These are phyloP conservation scores for Termitomyces sp. DNA, from an alignment of 768 basidiomycete genomes.

Conservation along the genomic window DNA sequence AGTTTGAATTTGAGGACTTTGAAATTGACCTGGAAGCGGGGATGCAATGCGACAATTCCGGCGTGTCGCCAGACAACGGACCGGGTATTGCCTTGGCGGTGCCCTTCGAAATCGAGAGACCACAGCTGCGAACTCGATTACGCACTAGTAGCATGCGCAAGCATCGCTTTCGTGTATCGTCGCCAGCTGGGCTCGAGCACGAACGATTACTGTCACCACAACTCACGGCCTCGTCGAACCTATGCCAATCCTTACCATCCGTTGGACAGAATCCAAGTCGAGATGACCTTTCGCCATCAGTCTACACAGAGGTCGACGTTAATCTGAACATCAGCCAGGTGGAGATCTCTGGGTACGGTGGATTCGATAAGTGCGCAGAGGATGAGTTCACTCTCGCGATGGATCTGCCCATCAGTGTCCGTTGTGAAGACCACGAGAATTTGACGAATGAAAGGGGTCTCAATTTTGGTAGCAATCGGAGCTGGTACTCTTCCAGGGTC, in stretches of 20 bases:
- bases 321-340: conserved; percentile 17
- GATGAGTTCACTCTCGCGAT: conserved; percentile 44
- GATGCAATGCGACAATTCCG: conserved; percentile 15
- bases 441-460: conserved; percentile 7
- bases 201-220: conserved; percentile 3
- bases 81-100: conserved; percentile 4
- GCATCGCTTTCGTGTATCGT: conserved; percentile 18
- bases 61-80: not conserved
- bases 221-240: conserved; percentile 15
- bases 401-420: conserved; percentile 30
- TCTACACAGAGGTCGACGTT: conserved; percentile 19
- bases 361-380: conserved; percentile 18
- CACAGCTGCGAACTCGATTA: conserved; percentile 24
- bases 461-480: conserved; percentile 3
- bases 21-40: conserved; percentile 26
- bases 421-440: conserved; percentile 7
- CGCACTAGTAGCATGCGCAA: conserved; percentile 34
- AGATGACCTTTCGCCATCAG: conserved; percentile 11
- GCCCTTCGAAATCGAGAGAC: conserved; percentile 23
- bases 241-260: conserved; percentile 18
- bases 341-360: conserved; percentile 13
- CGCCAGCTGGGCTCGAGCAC: conserved; percentile 1
- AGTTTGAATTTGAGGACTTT: conserved; percentile 26
- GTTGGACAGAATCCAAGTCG: not conserved
- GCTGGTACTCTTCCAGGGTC: conserved; percentile 11